Percentiles rank a stretch among this genome's conserved stretches.
Conservation (phyloP, 768 basidiomycete species). For the Leccinum obscurum region DNA sequence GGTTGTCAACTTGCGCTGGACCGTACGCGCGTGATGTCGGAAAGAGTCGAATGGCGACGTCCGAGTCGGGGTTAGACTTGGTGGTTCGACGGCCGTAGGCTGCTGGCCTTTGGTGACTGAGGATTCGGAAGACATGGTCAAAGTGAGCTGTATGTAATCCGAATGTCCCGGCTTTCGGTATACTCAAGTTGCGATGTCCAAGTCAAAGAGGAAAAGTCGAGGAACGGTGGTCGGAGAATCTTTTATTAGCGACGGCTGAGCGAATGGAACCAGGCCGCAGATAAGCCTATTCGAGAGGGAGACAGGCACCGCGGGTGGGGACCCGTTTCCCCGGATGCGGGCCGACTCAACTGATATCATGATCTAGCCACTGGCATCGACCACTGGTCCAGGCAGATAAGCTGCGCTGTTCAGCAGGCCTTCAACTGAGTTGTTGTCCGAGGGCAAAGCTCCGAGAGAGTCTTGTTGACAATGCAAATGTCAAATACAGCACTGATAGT, state of each 20-base stretch:
- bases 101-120: slow-evolving; percentile 18
- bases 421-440: too few relatives aligned
- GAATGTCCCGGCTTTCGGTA: background rate
- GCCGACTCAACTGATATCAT: background rate
- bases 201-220: background rate
- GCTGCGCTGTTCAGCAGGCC: too few relatives aligned
- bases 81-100: slow-evolving; percentile 16
- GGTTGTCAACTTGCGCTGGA: slow-evolving; percentile 44
- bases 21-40: slow-evolving; percentile 6
- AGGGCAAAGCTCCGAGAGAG: too few relatives aligned
- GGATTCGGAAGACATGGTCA: slow-evolving; percentile 17
- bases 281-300: background rate
- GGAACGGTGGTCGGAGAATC: background rate
- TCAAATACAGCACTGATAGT: background rate
- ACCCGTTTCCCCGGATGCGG: too few relatives aligned
- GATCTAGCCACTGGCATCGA: too few relatives aligned
- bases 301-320: too few relatives aligned
- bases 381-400: too few relatives aligned
- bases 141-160: background rate
- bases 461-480: background rate
- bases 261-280: background rate
- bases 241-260: background rate
- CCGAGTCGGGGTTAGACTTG: background rate
- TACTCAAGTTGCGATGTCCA: background rate
- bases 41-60: slow-evolving; percentile 5